Evolutionary conservation across 345 rosid genomes (phyloP).

Genomic region (Gossypioides kirkii): DNA sequence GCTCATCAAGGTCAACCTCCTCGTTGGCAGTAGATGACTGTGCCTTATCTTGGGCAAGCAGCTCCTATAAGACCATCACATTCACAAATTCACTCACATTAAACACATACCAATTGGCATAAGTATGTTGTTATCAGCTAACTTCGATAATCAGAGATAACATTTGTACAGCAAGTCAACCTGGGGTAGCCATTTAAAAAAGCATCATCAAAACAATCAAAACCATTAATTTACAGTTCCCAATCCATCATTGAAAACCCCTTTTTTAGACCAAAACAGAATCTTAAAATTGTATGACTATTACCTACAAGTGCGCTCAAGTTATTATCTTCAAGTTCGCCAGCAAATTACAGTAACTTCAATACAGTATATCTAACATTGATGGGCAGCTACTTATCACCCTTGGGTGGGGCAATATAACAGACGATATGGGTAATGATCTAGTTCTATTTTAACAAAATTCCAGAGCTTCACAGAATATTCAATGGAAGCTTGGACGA

Average conservation of each 20-base stretch:
- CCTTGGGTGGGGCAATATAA: background rate
- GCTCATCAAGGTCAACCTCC: constrained; percentile 89
- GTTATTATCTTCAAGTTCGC: background rate
- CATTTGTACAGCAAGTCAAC: background rate
- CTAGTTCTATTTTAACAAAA: background rate
- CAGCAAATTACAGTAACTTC: background rate
- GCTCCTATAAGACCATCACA: constrained; percentile 43
- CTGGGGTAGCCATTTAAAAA: background rate
- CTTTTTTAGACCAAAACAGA: background rate
- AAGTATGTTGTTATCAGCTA: background rate
- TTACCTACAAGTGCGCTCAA: background rate
- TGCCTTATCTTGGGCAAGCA: constrained; percentile 65
- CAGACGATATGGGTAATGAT: background rate
- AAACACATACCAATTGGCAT: constrained; percentile 11
- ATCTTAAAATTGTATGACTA: background rate
- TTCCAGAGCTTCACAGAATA: background rate
- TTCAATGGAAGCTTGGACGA: background rate
- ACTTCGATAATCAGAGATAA: background rate
- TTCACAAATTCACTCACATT: constrained; percentile 4
- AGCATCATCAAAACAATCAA: background rate
- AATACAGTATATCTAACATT: background rate
- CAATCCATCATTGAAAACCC: background rate
- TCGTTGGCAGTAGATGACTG: constrained; percentile 46
- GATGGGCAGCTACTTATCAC: background rate
- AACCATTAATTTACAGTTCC: background rate